These are phyloP conservation scores for Byssothecium circinans DNA, from an alignment of 2,329 filamentous ascomycete genomes.

Conservation along the genomic window DNA sequence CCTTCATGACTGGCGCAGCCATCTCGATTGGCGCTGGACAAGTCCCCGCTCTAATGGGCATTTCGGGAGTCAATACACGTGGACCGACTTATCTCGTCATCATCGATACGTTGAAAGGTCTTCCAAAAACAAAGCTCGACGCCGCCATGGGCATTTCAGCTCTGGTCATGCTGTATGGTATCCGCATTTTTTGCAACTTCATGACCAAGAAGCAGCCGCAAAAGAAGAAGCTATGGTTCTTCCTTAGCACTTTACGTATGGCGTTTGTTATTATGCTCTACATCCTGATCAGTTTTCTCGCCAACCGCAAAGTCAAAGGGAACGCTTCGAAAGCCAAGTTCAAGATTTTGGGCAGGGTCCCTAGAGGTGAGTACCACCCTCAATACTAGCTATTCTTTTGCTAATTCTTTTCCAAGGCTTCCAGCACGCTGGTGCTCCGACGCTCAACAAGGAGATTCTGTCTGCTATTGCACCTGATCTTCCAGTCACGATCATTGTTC, in stretches of 20 bases:
- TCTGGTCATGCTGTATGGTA: constrained; percentile 72
- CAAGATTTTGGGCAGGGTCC: constrained; percentile 72
- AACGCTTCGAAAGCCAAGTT: constrained; percentile 63
- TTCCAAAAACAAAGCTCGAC: constrained; percentile 70
- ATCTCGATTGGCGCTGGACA: constrained; percentile 87
- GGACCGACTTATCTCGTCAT: constrained; percentile 80
- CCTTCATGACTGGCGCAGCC: constrained; percentile 97
- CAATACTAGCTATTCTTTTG: neutral
- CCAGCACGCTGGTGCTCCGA: constrained; percentile 73
- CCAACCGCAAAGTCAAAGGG: constrained; percentile 66
- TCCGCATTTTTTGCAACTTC: constrained; percentile 63
- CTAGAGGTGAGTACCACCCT: constrained; percentile 59
- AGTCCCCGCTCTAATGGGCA: constrained; percentile 78
- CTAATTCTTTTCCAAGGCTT: constrained; percentile 55
- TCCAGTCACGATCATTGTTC: constrained; percentile 84
- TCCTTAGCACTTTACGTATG: constrained; percentile 85
- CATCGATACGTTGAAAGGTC: constrained; percentile 78
- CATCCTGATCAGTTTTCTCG: constrained; percentile 84
- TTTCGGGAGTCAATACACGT: constrained; percentile 72
- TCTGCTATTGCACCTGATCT: constrained; percentile 69
- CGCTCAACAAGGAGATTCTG: constrained; percentile 67
- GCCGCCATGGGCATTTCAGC: constrained; percentile 86
- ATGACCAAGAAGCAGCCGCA: constrained; percentile 70
- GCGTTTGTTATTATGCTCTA: constrained; percentile 91
- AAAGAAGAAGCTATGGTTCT: constrained; percentile 82